Evolutionary conservation across 73 alveolate genomes (phyloP), one percentile per base, ranked within the genome.

Genomic region (Uronychia setigera): DNA sequence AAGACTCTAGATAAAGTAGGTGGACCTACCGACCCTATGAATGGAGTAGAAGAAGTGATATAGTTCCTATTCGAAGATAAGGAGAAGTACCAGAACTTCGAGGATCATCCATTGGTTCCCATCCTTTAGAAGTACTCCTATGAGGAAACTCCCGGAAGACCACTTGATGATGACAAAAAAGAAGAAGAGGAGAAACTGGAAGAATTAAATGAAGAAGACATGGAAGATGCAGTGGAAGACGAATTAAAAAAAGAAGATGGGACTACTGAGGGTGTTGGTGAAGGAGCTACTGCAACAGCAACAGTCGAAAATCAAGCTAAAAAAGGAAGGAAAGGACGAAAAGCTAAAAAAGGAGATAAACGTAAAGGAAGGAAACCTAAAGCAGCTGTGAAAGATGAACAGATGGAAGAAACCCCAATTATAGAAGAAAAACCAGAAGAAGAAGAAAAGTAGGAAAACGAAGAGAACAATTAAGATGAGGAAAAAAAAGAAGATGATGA

Each of bases 11-110:
- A 86, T 29, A 91, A 91, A 77, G 76, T 58, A 28, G 96, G 96
- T 25, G 96, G 96, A 25, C 96, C 96, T 11, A 77, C 78, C 0
- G 96, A 91, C 77, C 92, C 92, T 0, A 29, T 86, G 33, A 58
- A 27, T 26, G 80, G 32, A 58, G 80, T 91, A 34, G 85, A 80
- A 13, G 80, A 80, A 33, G 91, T 86, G 74, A 74, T 79, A 28
- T 77, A 84, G 58, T 26, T 76, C 32, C 82, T 88, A 28, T 78
- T 88, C 89, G 32, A 32, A 31, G 77, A 78, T 58, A 76, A 84
- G 74, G 86, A 83, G 33, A 33, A 85, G 76, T 77, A 79, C 11
- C 32, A 84, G 91, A 28, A 84, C 19, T 46, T 5, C n/a, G 5
- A 76, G 46, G 82, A 60, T 9, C 82, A 60, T 25, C 89, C 89